Evolutionary conservation across 805 yeast genomes (phyloP).

Genomic region (Allodekkera sacchari): DNA sequence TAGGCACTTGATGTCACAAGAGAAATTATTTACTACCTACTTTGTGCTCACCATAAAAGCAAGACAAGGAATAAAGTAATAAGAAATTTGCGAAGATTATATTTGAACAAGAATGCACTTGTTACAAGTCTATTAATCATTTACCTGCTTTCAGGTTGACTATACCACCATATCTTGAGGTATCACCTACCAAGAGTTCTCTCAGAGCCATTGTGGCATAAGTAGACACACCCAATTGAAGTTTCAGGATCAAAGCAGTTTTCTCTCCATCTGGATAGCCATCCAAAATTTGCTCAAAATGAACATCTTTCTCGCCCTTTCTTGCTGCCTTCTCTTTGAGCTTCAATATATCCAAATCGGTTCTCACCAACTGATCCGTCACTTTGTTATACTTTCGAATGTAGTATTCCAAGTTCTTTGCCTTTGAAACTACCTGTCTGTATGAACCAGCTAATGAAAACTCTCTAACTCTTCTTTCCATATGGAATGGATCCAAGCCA

Average conservation of each 20-base stretch:
- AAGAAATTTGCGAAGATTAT: too few species aligned
- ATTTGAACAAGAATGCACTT: too few species aligned
- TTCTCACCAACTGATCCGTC: constrained; percentile 65
- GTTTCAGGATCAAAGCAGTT: constrained; percentile 63
- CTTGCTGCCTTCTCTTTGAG: constrained; percentile 13
- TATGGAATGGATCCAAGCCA: constrained; percentile 72
- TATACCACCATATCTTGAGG: constrained; percentile 27
- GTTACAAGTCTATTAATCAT: too few species aligned
- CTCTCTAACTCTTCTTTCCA: constrained; percentile 80
- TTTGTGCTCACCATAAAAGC: too few species aligned
- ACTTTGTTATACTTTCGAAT: constrained; percentile 53
- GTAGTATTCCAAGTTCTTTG: constrained; percentile 53
- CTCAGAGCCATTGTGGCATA: constrained; percentile 98
- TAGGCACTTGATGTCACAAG: too few species aligned
- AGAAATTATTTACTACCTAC: too few species aligned
- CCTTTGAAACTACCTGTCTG: constrained; percentile 62
- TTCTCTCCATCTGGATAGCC: constrained; percentile 34
- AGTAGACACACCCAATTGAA: constrained; percentile 77
- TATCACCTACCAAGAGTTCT: constrained; percentile 77
- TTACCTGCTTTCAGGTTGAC: constrained; percentile 10
- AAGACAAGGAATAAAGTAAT: too few species aligned
- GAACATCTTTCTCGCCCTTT: constrained; percentile 7
- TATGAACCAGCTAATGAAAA: constrained; percentile 91
- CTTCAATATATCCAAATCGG: constrained; percentile 60
- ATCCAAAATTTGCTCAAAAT: constrained; percentile 20